phyloP scores from a whole-genome alignment of 192 early-diverging fungal genomes.

The Backusella macrospora region DNA sequence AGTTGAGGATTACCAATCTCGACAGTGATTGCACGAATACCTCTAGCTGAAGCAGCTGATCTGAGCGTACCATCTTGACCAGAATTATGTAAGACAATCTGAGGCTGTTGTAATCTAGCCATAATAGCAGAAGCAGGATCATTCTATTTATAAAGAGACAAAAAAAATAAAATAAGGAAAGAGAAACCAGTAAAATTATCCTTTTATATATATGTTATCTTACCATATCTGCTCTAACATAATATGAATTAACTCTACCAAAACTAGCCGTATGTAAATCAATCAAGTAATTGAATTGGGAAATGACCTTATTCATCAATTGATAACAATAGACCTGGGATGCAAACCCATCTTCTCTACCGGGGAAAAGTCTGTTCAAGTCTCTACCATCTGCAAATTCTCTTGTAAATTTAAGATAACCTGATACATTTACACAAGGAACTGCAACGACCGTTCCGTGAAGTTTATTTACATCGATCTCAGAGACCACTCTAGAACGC shows the following conservation, averaged over 20 bases:
- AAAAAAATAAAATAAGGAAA: not conserved
- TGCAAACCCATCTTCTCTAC: constrained; percentile 68
- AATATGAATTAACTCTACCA: constrained; percentile 85
- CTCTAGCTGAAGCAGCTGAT: constrained; percentile 72
- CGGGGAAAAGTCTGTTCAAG: constrained; percentile 87
- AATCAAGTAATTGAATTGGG: constrained; percentile 82
- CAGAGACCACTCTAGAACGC: constrained; percentile 60
- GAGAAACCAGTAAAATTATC: not conserved
- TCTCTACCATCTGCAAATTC: constrained; percentile 89
- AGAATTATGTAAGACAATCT: constrained; percentile 68
- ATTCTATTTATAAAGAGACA: constrained; percentile 38
- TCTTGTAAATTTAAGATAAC: constrained; percentile 76
- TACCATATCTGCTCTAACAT: constrained; percentile 83
- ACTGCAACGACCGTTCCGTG: constrained; percentile 87
- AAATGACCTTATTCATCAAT: constrained; percentile 77
- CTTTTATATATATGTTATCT: not conserved
- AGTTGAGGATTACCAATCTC: constrained; percentile 90
- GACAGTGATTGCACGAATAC: constrained; percentile 86
- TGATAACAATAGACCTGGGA: constrained; percentile 85
- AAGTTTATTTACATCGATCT: constrained; percentile 71
- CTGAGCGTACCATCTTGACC: constrained; percentile 81
- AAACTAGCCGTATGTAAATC: constrained; percentile 89
- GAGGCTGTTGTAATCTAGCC: constrained; percentile 88
- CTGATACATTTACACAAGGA: constrained; percentile 86
- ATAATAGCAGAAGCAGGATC: constrained; percentile 69